A percentile compares a stretch with the other conserved stretches of the same genome.
Conservation (phyloP, 306 rosid genomes). For the Coriaria nepalensis region DNA sequence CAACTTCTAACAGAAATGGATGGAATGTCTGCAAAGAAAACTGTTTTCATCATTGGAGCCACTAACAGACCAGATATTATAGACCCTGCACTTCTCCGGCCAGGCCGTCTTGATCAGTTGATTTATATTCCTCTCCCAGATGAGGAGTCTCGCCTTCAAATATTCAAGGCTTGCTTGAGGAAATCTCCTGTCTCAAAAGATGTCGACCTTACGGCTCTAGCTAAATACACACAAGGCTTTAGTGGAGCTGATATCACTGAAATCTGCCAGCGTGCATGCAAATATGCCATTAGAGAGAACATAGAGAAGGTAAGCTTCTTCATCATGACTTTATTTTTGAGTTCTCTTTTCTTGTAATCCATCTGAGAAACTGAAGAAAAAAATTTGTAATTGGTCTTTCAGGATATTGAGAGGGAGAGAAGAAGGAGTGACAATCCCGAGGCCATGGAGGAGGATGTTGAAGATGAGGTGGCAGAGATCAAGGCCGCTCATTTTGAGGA, state of each 20-base stretch:
- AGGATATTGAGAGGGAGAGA: slow-evolving; percentile 21
- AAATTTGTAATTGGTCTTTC: background rate
- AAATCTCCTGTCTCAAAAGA: slow-evolving; percentile 20
- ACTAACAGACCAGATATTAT: slow-evolving; percentile 40
- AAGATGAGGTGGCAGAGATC: slow-evolving; percentile 17
- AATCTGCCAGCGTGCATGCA: slow-evolving; percentile 26
- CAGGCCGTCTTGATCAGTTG: slow-evolving; percentile 31
- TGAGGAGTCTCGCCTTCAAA: slow-evolving; percentile 19
- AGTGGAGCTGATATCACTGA: slow-evolving; percentile 27
- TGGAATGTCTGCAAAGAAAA: slow-evolving; percentile 22
- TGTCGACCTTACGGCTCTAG: slow-evolving; percentile 21
- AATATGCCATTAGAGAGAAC: slow-evolving; percentile 22
- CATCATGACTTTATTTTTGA: background rate
- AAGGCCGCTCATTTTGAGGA: slow-evolving; percentile 20
- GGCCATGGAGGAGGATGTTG: slow-evolving; percentile 21
- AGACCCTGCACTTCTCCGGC: slow-evolving; percentile 39
- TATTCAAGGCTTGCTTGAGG: slow-evolving; percentile 22
- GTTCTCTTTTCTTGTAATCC: background rate
- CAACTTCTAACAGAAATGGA: slow-evolving; percentile 24
- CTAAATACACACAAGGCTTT: slow-evolving; percentile 16
- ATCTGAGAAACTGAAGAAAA: too few relatives aligned
- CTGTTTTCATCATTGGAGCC: slow-evolving; percentile 25
- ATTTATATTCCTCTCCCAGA: slow-evolving; percentile 25
- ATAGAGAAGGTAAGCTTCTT: slow-evolving; percentile 15
- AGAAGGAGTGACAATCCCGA: slow-evolving; percentile 14